phyloP scores from a whole-genome alignment of 129 eudicot species.

The Flaveria robusta region DNA sequence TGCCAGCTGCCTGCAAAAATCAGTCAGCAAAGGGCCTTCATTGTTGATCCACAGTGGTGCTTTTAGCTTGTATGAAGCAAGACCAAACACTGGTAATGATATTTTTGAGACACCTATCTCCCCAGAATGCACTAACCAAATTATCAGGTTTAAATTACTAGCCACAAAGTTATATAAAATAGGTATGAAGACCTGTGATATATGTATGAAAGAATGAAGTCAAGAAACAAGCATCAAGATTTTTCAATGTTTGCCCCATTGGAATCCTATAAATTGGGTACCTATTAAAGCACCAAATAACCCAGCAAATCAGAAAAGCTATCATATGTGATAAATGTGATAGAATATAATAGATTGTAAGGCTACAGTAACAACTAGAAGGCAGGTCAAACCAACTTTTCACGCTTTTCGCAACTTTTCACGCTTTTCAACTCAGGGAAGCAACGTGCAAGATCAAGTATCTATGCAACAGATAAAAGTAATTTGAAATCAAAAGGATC shows the following conservation, averaged over 20 bases:
- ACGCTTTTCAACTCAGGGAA: slow-evolving; percentile 70
- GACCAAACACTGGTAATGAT: slow-evolving; percentile 83
- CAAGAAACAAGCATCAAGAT: slow-evolving; percentile 94
- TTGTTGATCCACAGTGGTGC: slow-evolving; percentile 70
- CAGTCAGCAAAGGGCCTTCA: slow-evolving; percentile 42
- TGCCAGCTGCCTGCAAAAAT: slow-evolving; percentile 71
- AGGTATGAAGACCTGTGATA: slow-evolving; percentile 48
- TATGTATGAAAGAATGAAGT: slow-evolving; percentile 85
- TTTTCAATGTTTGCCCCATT: slow-evolving; percentile 79
- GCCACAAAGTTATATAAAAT: not conserved
- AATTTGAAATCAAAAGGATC: not conserved
- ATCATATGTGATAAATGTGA: not conserved
- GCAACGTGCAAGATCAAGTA: slow-evolving; percentile 66
- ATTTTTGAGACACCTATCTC: slow-evolving; percentile 58
- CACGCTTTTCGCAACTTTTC: no score
- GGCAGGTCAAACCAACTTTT: slow-evolving; percentile 80
- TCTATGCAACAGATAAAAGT: slow-evolving; percentile 46
- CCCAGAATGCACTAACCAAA: slow-evolving; percentile 30
- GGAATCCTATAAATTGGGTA: slow-evolving; percentile 94
- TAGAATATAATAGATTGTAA: slow-evolving; percentile 37
- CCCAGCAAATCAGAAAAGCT: slow-evolving; percentile 14
- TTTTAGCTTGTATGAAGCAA: slow-evolving; percentile 84
- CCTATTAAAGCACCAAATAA: slow-evolving; percentile 46
- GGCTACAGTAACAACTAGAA: slow-evolving; percentile 89
- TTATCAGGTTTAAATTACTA: not conserved